Percentiles rank a stretch among this genome's conserved stretches.
Conservation (phyloP, 2,329 filamentous ascomycete species). For the Botryotinia narcissicola region DNA sequence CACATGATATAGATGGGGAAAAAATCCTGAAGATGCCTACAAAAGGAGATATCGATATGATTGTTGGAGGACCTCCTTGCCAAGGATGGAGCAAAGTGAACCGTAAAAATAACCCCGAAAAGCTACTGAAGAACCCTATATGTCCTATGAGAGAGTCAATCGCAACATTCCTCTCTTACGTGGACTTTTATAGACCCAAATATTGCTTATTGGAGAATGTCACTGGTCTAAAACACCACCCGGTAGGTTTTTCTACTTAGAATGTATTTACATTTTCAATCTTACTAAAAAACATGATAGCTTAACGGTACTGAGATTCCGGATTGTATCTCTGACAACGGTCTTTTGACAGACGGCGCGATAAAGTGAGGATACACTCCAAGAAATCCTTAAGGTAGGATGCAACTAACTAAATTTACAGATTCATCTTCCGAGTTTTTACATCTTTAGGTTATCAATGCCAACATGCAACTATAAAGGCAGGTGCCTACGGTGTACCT, state of each 20-base stretch:
- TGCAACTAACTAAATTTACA: neutral
- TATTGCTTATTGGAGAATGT: conserved; percentile 35
- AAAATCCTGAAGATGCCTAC: conserved; percentile 16
- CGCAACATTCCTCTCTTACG: conserved; percentile 26
- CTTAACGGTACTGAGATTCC: neutral
- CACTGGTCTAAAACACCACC: conserved; percentile 18
- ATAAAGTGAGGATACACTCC: conserved; percentile 19
- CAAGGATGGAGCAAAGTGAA: conserved; percentile 25
- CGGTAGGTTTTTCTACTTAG: neutral
- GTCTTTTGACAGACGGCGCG: neutral
- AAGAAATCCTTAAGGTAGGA: conserved; percentile 12
- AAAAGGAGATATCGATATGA: conserved; percentile 24
- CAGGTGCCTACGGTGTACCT: conserved; percentile 23
- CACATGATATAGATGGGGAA: neutral
- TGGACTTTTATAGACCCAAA: conserved; percentile 31
- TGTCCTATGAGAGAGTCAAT: conserved; percentile 28
- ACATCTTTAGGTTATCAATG: conserved; percentile 30
- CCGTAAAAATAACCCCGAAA: neutral
- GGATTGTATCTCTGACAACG: neutral
- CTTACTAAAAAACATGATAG: neutral
- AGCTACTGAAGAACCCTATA: conserved; percentile 20
- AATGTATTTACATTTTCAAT: neutral
- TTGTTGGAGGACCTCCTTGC: conserved; percentile 26
- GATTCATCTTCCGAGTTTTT: conserved; percentile 27
- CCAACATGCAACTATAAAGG: conserved; percentile 25